phyloP scores from a whole-genome alignment of 23 red algal genomes.

The Gracilariopsis chorda region DNA sequence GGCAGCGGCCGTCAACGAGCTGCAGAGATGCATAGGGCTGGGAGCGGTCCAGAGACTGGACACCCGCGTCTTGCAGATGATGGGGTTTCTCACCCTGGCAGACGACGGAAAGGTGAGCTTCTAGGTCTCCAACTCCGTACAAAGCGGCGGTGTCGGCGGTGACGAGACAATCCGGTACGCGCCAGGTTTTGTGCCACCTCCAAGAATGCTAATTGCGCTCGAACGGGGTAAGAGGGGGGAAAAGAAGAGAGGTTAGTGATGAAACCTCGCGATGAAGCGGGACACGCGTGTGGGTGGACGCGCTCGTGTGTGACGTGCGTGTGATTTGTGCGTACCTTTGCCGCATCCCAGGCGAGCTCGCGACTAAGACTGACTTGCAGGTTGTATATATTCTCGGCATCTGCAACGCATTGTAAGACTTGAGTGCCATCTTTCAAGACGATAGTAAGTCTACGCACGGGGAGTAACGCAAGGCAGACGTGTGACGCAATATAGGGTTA shows the following conservation, averaged over 20 bases:
- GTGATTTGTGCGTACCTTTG: slow-evolving; percentile 30
- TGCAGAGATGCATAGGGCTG: slow-evolving; percentile 42
- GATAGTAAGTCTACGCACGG: slow-evolving; percentile 31
- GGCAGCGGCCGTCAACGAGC: slow-evolving; percentile 64
- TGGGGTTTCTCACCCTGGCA: slow-evolving; percentile 42
- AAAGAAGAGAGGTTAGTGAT: background rate
- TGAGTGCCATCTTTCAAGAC: slow-evolving; percentile 39
- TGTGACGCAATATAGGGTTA: too few species aligned
- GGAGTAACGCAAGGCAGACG: background rate
- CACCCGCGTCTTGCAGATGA: slow-evolving; percentile 65
- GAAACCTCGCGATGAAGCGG: too few species aligned
- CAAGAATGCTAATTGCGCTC: slow-evolving; percentile 37
- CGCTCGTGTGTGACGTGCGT: too few species aligned
- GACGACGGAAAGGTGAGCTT: slow-evolving; percentile 67
- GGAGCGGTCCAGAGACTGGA: slow-evolving; percentile 62
- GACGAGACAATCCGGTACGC: slow-evolving; percentile 76
- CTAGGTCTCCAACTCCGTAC: slow-evolving; percentile 33
- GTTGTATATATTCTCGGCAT: slow-evolving; percentile 41
- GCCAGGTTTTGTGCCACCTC: slow-evolving; percentile 95
- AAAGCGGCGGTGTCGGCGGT: slow-evolving; percentile 23
- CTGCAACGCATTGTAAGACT: slow-evolving; percentile 41
- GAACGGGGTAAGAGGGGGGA: background rate
- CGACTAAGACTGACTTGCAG: slow-evolving; percentile 49
- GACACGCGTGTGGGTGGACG: too few species aligned
- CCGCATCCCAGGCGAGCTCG: slow-evolving; percentile 59